These are phyloP conservation scores for Colletotrichum graminicola DNA, from an alignment of 2,329 filamentous ascomycete genomes.

Conservation along the genomic window DNA sequence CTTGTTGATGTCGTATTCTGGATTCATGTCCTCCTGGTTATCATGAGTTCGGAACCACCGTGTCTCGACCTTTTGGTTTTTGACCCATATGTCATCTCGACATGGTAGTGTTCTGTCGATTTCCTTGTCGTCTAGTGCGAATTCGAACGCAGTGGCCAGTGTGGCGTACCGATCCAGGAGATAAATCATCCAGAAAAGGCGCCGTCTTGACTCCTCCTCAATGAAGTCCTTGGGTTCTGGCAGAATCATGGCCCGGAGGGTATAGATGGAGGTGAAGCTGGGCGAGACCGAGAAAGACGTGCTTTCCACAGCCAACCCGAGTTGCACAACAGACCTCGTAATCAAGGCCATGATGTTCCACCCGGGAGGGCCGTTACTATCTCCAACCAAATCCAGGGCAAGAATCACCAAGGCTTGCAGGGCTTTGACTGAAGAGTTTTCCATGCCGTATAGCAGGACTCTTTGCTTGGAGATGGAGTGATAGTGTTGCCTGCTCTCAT, in stretches of 20 bases:
- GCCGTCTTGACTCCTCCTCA: constrained; percentile 86
- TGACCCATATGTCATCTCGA: constrained; percentile 86
- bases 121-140: constrained; percentile 88
- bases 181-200: constrained; percentile 96
- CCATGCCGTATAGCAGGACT: constrained; percentile 87
- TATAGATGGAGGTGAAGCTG: constrained; percentile 88
- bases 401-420: constrained; percentile 90
- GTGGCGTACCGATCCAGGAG: constrained; percentile 91
- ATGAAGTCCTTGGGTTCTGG: constrained; percentile 88
- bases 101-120: constrained; percentile 90
- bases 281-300: constrained; percentile 84
- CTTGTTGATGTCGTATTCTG: constrained; percentile 75
- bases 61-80: constrained; percentile 87
- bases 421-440: constrained; percentile 89
- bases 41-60: constrained; percentile 78
- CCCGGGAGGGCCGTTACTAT: constrained; percentile 88
- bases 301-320: constrained; percentile 86
- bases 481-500: constrained; percentile 79
- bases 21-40: constrained; percentile 55
- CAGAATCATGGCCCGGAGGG: constrained; percentile 84
- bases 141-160: constrained; percentile 91
- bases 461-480: constrained; percentile 86
- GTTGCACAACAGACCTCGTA: constrained; percentile 87
- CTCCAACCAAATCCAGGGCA: constrained; percentile 85
- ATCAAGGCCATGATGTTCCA: constrained; percentile 94